Percentiles rank a stretch among this genome's conserved stretches.
phyloP scores from a whole-genome alignment of 495 filamentous ascomycete species.

The Parathielavia hyrcaniae region DNA sequence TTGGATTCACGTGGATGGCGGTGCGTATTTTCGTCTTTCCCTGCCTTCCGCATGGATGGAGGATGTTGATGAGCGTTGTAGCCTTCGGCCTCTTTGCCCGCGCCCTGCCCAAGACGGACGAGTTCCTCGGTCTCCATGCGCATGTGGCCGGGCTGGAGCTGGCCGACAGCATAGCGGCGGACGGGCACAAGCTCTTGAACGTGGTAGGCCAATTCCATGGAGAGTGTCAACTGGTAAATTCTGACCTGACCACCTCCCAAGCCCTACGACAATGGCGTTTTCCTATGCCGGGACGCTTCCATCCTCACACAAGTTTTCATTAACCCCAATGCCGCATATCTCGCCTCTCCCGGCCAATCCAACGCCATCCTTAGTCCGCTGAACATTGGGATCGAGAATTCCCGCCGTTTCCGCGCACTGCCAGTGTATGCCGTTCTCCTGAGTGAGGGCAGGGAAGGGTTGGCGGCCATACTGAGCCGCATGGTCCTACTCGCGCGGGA shows the following conservation, averaged over 20 bases:
- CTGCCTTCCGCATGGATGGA: not conserved
- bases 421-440: conserved; percentile 77
- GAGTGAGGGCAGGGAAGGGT: conserved; percentile 67
- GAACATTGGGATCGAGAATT: conserved; percentile 88
- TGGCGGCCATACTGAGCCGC: conserved; percentile 61
- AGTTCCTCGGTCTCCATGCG: conserved; percentile 52
- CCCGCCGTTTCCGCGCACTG: conserved; percentile 79
- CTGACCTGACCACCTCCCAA: conserved; percentile 22
- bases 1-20: conserved; percentile 88
- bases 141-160: conserved; percentile 65
- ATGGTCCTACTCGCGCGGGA: conserved; percentile 65
- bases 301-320: conserved; percentile 60
- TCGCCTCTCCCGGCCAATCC: conserved; percentile 42
- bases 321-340: conserved; percentile 82
- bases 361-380: conserved; percentile 65
- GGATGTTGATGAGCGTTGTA: conserved; percentile 19
- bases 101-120: conserved; percentile 50
- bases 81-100: conserved; percentile 85
- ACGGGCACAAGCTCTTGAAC: conserved; percentile 90
- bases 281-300: conserved; percentile 60
- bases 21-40: conserved; percentile 29
- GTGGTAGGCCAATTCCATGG: conserved; percentile 48
- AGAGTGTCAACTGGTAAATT: not conserved
- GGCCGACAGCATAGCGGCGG: conserved; percentile 78
- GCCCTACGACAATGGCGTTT: conserved; percentile 91